Conservation (phyloP, 2,329 filamentous ascomycete genomes). For the Boeremia lycopersici region DNA sequence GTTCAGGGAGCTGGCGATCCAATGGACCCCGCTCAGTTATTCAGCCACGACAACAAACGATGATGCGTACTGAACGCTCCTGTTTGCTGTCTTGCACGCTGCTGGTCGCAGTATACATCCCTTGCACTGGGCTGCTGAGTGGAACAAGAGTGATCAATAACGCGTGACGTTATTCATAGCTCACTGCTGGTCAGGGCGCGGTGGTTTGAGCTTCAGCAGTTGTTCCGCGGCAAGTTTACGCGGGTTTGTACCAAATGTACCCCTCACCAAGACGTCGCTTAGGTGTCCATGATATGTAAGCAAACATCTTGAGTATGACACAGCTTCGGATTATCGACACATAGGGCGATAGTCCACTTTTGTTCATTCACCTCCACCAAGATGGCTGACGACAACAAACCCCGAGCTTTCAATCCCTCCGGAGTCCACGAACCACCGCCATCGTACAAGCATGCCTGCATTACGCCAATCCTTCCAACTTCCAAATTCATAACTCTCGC, state of each 20-base stretch:
- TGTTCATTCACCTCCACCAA: too few relatives aligned
- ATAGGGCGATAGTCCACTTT: too few relatives aligned
- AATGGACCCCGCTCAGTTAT: slow-evolving; percentile 16
- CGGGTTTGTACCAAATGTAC: slow-evolving; percentile 1
- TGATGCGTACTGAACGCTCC: background rate
- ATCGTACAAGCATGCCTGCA: slow-evolving; percentile 39
- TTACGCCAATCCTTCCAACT: slow-evolving; percentile 38
- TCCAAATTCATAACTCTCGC: slow-evolving; percentile 42
- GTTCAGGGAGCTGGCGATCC: slow-evolving; percentile 7
- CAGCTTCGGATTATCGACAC: background rate
- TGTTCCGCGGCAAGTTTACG: slow-evolving; percentile 6
- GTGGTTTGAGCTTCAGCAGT: background rate
- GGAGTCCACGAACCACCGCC: slow-evolving; percentile 33
- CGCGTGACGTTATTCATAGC: slow-evolving; percentile 11
- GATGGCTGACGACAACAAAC: slow-evolving; percentile 31
- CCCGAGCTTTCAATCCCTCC: slow-evolving; percentile 38
- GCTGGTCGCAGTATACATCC: background rate
- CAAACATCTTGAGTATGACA: background rate
- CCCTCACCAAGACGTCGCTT: slow-evolving; percentile 11
- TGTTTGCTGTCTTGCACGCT: background rate
- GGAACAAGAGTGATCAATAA: background rate
- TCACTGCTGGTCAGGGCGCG: slow-evolving; percentile 6
- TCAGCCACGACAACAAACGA: slow-evolving; percentile 5
- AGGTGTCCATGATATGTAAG: too few relatives aligned
- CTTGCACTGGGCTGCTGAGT: background rate